Conservation (phyloP, 192 early-diverging fungal genomes). For the Podila horticola region DNA sequence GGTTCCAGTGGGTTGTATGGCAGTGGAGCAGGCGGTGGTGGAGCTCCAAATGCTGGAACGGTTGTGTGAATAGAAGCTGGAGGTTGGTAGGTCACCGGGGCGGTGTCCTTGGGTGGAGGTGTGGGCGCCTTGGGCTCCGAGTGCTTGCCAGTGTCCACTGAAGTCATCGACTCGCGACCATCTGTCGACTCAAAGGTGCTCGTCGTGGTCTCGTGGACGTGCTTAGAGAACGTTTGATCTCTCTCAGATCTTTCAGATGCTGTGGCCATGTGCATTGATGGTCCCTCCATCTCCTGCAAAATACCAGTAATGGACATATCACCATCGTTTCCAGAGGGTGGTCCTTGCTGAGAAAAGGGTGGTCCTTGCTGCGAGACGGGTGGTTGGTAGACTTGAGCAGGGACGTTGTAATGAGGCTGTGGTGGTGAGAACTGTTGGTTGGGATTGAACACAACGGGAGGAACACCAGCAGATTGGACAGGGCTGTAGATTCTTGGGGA, state of each 20-base stretch:
- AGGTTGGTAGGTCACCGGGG: constrained; percentile 18
- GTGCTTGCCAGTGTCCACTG: constrained; percentile 14
- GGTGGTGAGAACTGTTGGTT: constrained; percentile 2
- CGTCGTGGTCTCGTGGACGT: constrained; percentile 26
- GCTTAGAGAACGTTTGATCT: constrained; percentile 1
- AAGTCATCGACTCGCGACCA: constrained; percentile 28
- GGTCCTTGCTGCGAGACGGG: neutral
- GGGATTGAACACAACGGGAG: neutral
- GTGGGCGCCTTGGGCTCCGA: constrained; percentile 20
- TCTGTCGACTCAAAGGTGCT: constrained; percentile 13
- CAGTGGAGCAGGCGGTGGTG: neutral
- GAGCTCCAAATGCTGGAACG: neutral
- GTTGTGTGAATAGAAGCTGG: neutral
- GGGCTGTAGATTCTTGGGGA: constrained; percentile 16
- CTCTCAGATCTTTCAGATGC: neutral
- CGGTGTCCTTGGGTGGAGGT: constrained; percentile 35
- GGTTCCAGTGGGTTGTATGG: constrained; percentile 2
- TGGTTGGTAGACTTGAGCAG: constrained; percentile 1
- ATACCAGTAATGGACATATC: constrained; percentile 19
- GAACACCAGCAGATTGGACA: neutral
- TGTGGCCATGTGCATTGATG: neutral
- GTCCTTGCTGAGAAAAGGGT: too few species aligned
- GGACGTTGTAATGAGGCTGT: constrained; percentile 4
- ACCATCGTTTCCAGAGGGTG: neutral
- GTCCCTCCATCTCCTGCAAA: constrained; percentile 8